A percentile compares a stretch with the other conserved stretches of the same genome.
These are phyloP conservation scores for Microdochium bolleyi DNA, from an alignment of 2,329 filamentous ascomycete species.

Conservation along the genomic window DNA sequence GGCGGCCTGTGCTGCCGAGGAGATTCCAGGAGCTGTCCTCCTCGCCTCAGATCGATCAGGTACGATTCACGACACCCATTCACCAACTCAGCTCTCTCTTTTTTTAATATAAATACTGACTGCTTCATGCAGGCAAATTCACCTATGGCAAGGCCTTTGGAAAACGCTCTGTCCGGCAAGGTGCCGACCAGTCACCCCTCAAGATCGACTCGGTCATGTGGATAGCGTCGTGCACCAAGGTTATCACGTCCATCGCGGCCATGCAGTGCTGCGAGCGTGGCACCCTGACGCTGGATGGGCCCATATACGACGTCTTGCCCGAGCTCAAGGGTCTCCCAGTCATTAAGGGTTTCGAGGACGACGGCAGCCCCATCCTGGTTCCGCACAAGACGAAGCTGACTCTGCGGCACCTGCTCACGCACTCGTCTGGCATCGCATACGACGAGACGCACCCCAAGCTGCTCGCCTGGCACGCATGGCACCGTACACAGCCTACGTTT, in stretches of 20 bases:
- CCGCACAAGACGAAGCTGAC: slow-evolving; percentile 28
- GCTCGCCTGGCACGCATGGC: slow-evolving; percentile 13
- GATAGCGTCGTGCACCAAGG: slow-evolving; percentile 18
- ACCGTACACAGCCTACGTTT: slow-evolving; percentile 14
- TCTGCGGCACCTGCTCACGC: slow-evolving; percentile 36
- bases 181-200: background rate
- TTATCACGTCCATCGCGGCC: slow-evolving; percentile 32
- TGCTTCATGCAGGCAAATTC: slow-evolving; percentile 1
- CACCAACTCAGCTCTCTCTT: background rate
- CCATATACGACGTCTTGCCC: slow-evolving; percentile 29
- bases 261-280: slow-evolving; percentile 35
- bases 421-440: slow-evolving; percentile 38
- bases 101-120: background rate
- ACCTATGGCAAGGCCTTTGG: slow-evolving; percentile 10
- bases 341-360: slow-evolving; percentile 25
- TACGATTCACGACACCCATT: slow-evolving; percentile 1
- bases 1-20: slow-evolving; percentile 8
- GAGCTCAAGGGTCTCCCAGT: slow-evolving; percentile 27
- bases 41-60: slow-evolving; percentile 7
- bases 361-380: slow-evolving; percentile 26
- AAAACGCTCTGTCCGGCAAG: slow-evolving; percentile 6
- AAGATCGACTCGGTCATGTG: slow-evolving; percentile 14
- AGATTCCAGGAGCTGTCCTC: slow-evolving; percentile 11
- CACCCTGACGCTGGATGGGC: slow-evolving; percentile 28
- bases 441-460: slow-evolving; percentile 17